phyloP scores from a whole-genome alignment of 1,139 yeast species.

The Meyerozyma elateridarum region DNA sequence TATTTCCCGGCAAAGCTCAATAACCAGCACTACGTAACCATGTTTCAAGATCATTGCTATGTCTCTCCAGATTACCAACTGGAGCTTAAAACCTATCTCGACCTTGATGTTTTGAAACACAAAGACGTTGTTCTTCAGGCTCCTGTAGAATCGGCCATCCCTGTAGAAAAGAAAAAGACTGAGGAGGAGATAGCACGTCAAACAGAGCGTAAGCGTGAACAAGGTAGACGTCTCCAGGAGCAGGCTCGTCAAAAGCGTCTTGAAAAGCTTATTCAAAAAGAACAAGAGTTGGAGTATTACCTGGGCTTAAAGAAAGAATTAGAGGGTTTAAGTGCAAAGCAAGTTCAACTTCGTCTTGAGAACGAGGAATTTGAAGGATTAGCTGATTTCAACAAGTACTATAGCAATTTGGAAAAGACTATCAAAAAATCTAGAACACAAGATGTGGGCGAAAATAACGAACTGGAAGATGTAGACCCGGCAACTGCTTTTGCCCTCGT shows the following conservation, averaged over 20 bases:
- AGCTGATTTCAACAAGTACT: constrained; percentile 64
- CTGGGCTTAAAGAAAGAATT: constrained; percentile 52
- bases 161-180: constrained; percentile 61
- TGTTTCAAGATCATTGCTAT: constrained; percentile 76
- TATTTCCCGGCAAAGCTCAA: constrained; percentile 77
- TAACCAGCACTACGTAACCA: constrained; percentile 55
- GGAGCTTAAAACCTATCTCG: constrained; percentile 56
- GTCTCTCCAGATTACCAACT: constrained; percentile 63
- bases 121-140: constrained; percentile 79
- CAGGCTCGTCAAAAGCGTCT: constrained; percentile 83
- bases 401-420: constrained; percentile 62
- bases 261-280: constrained; percentile 77
- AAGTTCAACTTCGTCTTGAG: constrained; percentile 44
- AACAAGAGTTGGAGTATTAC: constrained; percentile 74
- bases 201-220: constrained; percentile 77
- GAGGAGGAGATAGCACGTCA: constrained; percentile 79
- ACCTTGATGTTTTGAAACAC: constrained; percentile 57
- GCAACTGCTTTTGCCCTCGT: constrained; percentile 65
- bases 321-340: constrained; percentile 39
- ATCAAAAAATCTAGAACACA: constrained; percentile 63
- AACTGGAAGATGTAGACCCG: constrained; percentile 46
- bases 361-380: constrained; percentile 78
- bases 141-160: constrained; percentile 52
- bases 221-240: constrained; percentile 84
- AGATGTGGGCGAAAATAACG: constrained; percentile 53